Conservation (phyloP, 495 filamentous ascomycete genomes). For the Endocarpon pusillum region DNA sequence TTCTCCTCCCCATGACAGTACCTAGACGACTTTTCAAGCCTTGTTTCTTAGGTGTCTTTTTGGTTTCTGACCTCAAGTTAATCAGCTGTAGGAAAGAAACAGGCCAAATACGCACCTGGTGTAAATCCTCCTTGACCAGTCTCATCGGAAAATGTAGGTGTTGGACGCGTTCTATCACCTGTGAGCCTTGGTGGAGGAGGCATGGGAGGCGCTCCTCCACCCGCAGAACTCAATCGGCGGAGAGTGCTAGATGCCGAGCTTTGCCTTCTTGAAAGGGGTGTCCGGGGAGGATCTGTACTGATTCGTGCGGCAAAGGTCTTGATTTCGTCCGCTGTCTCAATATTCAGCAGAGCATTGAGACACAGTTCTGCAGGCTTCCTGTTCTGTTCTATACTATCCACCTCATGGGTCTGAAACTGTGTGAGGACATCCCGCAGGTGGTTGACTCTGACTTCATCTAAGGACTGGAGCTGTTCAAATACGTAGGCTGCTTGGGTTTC, state of each 20-base stretch:
- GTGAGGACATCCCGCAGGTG: constrained; percentile 86
- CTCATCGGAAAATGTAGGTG: not conserved
- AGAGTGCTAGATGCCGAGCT: constrained; percentile 7
- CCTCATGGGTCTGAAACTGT: constrained; percentile 81
- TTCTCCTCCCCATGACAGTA: constrained; percentile 58
- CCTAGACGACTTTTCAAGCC: constrained; percentile 54
- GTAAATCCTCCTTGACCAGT: too few relatives aligned
- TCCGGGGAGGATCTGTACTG: constrained; percentile 13
- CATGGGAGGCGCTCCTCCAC: constrained; percentile 9
- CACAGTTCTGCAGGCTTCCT: constrained; percentile 64
- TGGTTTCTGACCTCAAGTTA: too few relatives aligned
- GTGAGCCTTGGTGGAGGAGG: constrained; percentile 26
- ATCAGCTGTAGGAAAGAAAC: too few relatives aligned
- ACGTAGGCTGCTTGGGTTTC: constrained; percentile 90
- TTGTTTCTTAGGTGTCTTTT: constrained; percentile 27
- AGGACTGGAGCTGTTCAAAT: constrained; percentile 82
- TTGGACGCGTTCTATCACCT: constrained; percentile 40
- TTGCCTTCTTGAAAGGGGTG: constrained; percentile 9
- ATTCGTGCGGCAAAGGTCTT: constrained; percentile 57
- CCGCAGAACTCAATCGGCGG: constrained; percentile 6
- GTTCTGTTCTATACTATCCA: constrained; percentile 68
- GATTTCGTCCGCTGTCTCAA: constrained; percentile 79
- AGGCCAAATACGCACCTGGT: too few relatives aligned
- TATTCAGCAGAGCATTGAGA: constrained; percentile 69
- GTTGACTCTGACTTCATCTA: constrained; percentile 80